Evolutionary conservation across 2,329 filamentous ascomycete genomes (phyloP), one percentile per base, ranked within the genome.

Genomic region (Beauveria caledonica): DNA sequence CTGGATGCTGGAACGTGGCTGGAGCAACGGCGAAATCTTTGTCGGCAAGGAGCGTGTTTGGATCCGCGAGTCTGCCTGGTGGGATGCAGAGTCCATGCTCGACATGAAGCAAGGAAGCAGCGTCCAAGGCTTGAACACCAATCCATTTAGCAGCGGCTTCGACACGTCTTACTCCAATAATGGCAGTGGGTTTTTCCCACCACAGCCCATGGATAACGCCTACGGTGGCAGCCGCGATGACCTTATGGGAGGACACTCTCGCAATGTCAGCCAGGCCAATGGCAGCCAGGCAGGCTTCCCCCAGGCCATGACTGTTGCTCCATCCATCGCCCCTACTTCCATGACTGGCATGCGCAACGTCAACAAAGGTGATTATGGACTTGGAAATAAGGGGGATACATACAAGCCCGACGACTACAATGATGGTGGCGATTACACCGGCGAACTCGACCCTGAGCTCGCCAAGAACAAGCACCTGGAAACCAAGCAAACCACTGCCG

Each of bases 11-110:
- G 92, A 97, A 74, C 86, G 94, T 62, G 94, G 94, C 1, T 99
- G 94, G 94, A 97, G 91, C 76, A 99, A 99, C 67, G 94, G 94
- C 44, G 94, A 97, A 74, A 92, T 97, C 2, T 86, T 96, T 5
- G 80, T 97, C 36, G 94, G 94, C 60, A 87, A 86, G 61, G 92
- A 97, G 73, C 89, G 94, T 36, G 86, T 99, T 46, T 99, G 94
- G 94, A 92, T 97, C 78, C 85, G 93, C 54, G 94, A 99, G 74
- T 82, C 79, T 61, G 89, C 92, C 2, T 99, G 94, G 93, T 97
- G 93, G 93, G 93, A 97, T 74, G 93, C 92, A 5, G 94, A 99
- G 76, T 90, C 85, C 63, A 96, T 97, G 89, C 86, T 97, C 29
- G 94, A 99, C 69, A 80, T 95, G 67, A 93, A 94, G 73, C 85